Base-by-base conservation (phyloP, 2,329 filamentous ascomycete genomes). In the Penicillium sclerotigenum region DNA sequence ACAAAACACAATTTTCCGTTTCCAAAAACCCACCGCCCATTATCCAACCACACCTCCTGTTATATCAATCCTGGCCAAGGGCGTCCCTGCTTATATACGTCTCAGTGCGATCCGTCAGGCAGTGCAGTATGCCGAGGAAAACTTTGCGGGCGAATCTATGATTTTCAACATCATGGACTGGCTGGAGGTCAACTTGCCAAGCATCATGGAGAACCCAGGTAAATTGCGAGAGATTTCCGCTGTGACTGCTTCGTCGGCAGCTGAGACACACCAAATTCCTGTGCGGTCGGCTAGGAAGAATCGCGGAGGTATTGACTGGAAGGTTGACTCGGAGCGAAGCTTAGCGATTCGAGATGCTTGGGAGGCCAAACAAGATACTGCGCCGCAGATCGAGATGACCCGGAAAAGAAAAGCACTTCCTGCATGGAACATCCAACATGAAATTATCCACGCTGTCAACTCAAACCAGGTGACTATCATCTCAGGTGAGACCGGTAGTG, bases 401-500 rank as follows among this genome's bases (percentile, higher is more conserved):
- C 75, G 80, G 18, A 85, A 85, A 65, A 83, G 94, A 41, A 83
- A 88, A 70, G 83, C 81, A 45, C 77, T 99, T 2, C 94, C 94
- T 3, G 94, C 94, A 2, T 99, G 94, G 94, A 83, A 84, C 57
- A 85, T 94, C 65, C 86, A 85, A 65, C 86, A 93, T 20, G 79
- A 82, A 1, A 90, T 99, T 29, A 84, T 97, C 10, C 73, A 83
- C 20, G 88, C 89, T 0, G 89, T 99, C 47, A 82, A 82, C 40
- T 78, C 81, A 5, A 86, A 93, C 67, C 88, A 97, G 72, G 91
- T 99, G 48, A 96, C 91, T 0, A 97, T 99, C 67, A 94, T 99
- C 65, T 95, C 92, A 41, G 94, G 94, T 64, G 94, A 97, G 75
- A 99, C 94, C 4, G 94, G 94, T 51, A 96, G 91, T 18, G 94